Conservation (phyloP, 177 flowering plant species). For the Tripterygium wilfordii region DNA sequence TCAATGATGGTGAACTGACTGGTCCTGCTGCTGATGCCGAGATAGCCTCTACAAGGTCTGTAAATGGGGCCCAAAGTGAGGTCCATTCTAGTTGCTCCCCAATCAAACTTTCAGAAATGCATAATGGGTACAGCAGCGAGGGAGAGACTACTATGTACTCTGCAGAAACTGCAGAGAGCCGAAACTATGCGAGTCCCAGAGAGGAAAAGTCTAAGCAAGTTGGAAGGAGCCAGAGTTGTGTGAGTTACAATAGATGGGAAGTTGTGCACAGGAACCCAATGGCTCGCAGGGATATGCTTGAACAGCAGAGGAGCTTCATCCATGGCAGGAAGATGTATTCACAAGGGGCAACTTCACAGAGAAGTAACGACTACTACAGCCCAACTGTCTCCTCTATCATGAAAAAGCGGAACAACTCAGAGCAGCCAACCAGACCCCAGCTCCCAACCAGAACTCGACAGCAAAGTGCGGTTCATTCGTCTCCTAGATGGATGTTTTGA, state of each 20-base stretch:
- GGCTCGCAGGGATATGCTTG: slow-evolving; percentile 34
- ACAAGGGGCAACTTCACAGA: slow-evolving; percentile 63
- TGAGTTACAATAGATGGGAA: slow-evolving; percentile 71
- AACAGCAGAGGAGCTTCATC: slow-evolving; percentile 48
- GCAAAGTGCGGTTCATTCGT: slow-evolving; percentile 52
- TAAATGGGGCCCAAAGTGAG: slow-evolving; percentile 51
- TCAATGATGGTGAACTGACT: slow-evolving; percentile 10
- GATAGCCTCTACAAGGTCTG: slow-evolving; percentile 48
- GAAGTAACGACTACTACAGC: slow-evolving; percentile 67
- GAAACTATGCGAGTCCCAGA: slow-evolving; percentile 72
- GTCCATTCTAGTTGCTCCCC: slow-evolving; percentile 72
- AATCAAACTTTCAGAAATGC: slow-evolving; percentile 24
- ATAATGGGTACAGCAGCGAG: slow-evolving; percentile 65
- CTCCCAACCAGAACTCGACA: no score
- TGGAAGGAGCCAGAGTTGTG: slow-evolving; percentile 92
- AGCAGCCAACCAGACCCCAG: slow-evolving; percentile 39
- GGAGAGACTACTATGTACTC: slow-evolving; percentile 95
- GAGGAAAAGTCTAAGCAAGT: slow-evolving; percentile 60
- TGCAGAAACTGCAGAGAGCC: slow-evolving; percentile 91
- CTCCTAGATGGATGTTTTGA: slow-evolving; percentile 78
- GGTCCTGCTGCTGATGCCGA: slow-evolving; percentile 37
- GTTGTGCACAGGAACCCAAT: slow-evolving; percentile 30
- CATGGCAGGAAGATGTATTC: slow-evolving; percentile 66
- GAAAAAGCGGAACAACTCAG: slow-evolving; percentile 63
- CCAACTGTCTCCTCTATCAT: slow-evolving; percentile 90